Evolutionary conservation across 208 protist species (phyloP).

Genomic region (Sergeia podlipaevii): DNA sequence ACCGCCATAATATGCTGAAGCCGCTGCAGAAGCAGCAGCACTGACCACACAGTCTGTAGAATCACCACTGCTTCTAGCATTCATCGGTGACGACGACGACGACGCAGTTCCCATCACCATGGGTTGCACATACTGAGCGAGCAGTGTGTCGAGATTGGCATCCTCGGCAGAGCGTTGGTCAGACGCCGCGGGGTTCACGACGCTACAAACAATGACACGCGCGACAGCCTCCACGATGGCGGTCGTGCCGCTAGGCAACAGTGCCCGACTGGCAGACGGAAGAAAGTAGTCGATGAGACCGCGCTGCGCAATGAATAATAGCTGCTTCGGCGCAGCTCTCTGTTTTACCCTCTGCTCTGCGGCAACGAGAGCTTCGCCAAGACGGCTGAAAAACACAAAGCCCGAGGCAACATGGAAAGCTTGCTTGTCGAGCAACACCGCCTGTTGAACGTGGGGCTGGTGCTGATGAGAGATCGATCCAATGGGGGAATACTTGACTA

Average conservation of each 20-base stretch:
- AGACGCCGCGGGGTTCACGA: neutral
- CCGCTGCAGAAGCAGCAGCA: no score
- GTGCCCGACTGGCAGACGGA: slow-evolving; percentile 21
- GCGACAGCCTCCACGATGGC: slow-evolving; percentile 64
- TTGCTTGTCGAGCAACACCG: slow-evolving; percentile 26
- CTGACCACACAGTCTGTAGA: no score
- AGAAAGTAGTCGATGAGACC: slow-evolving; percentile 27
- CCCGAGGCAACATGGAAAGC: slow-evolving; percentile 39
- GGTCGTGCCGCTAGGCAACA: slow-evolving; percentile 42
- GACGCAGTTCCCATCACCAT: no score
- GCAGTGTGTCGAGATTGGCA: neutral
- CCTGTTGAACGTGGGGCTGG: no score
- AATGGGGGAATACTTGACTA: no score
- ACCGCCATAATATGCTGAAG: no score
- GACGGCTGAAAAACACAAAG: slow-evolving; percentile 40
- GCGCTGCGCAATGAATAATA: neutral
- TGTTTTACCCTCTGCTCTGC: slow-evolving; percentile 1
- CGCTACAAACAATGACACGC: slow-evolving; percentile 34
- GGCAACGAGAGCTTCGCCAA: slow-evolving; percentile 24
- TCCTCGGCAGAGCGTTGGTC: neutral
- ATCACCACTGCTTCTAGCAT: no score
- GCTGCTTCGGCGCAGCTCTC: neutral
- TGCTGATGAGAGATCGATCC: no score
- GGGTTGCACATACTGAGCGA: no score
- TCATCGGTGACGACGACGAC: neutral